Percentiles rank a stretch among this genome's conserved stretches.
Evolutionary conservation across 164 flowering plant genomes (phyloP).

Genomic region (Umbilicus rupestris): DNA sequence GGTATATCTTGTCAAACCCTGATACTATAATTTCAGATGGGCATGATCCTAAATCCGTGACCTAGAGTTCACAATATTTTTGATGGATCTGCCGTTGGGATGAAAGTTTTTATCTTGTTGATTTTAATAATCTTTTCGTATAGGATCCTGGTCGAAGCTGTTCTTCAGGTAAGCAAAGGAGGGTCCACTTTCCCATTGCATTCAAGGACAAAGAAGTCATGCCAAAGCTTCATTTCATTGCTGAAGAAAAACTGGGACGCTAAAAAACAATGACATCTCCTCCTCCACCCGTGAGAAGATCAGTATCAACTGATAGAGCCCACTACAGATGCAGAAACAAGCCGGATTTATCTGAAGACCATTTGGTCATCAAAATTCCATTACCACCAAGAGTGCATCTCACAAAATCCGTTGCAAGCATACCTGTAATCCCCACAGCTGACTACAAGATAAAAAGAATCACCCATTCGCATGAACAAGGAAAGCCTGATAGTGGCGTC

Average conservation of each 20-base stretch:
- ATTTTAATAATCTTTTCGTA: background rate
- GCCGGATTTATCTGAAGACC: slow-evolving; percentile 36
- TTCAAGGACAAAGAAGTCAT: slow-evolving; percentile 40
- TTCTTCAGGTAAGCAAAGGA: slow-evolving; percentile 75
- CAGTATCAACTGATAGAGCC: slow-evolving; percentile 69
- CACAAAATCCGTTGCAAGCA: slow-evolving; percentile 30
- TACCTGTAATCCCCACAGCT: slow-evolving; percentile 21
- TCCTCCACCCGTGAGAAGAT: slow-evolving; percentile 73
- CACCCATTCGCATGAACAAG: slow-evolving; percentile 21
- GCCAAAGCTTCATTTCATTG: slow-evolving; percentile 30
- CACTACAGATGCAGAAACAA: slow-evolving; percentile 33
- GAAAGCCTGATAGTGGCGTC: slow-evolving; percentile 30
- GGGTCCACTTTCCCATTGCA: slow-evolving; percentile 40
- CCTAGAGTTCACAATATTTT: background rate
- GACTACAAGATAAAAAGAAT: slow-evolving; percentile 15
- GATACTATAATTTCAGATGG: background rate
- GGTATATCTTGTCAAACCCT: slow-evolving; percentile 24
- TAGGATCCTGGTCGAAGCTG: slow-evolving; percentile 35
- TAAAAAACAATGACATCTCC: slow-evolving; percentile 56
- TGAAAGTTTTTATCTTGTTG: background rate
- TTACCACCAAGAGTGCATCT: slow-evolving; percentile 40
- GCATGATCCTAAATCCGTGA: background rate
- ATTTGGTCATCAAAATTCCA: slow-evolving; percentile 25
- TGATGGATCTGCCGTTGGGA: background rate
- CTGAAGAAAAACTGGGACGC: slow-evolving; percentile 32